These are phyloP conservation scores for Eucalyptus coolabah DNA, from an alignment of 345 rosid genomes.

Conservation along the genomic window DNA sequence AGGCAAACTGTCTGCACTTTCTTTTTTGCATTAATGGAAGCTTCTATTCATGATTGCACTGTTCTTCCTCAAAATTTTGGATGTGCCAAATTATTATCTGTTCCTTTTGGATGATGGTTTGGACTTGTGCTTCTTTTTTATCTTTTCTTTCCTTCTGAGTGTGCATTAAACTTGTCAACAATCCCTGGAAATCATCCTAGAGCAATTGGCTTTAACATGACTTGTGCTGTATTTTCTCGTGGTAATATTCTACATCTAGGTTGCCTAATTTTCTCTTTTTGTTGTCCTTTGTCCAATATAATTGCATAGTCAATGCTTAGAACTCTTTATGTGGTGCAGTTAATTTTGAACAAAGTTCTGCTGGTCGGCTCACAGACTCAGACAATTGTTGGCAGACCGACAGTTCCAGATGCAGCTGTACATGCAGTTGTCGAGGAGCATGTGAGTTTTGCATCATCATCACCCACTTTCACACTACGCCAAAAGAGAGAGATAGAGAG, in stretches of 20 bases:
- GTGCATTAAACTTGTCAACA: background rate
- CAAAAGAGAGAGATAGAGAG: background rate
- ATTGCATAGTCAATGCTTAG: background rate
- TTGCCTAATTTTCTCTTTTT: background rate
- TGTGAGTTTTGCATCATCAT: conserved; percentile 31
- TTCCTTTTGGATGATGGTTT: background rate
- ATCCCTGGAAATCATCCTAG: background rate
- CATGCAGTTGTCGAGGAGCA: conserved; percentile 98
- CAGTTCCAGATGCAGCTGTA: conserved; percentile 71
- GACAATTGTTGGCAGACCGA: conserved; percentile 80
- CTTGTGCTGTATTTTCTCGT: background rate
- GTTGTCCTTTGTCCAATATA: background rate
- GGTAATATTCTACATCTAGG: background rate
- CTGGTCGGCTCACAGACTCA: conserved; percentile 66
- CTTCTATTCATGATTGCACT: background rate
- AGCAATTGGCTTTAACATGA: background rate
- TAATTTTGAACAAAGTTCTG: conserved; percentile 79
- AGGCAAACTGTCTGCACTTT: background rate
- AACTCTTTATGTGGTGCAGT: conserved; percentile 24
- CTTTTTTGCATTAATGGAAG: background rate
- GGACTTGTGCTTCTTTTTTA: background rate
- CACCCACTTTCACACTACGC: background rate
- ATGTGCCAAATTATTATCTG: background rate
- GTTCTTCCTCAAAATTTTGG: background rate
- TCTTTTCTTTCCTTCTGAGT: background rate